A percentile compares a stretch with the other conserved stretches of the same genome.
Conservation (phyloP, 2,329 filamentous ascomycete genomes). For the Davidsoniella eucalypti region DNA sequence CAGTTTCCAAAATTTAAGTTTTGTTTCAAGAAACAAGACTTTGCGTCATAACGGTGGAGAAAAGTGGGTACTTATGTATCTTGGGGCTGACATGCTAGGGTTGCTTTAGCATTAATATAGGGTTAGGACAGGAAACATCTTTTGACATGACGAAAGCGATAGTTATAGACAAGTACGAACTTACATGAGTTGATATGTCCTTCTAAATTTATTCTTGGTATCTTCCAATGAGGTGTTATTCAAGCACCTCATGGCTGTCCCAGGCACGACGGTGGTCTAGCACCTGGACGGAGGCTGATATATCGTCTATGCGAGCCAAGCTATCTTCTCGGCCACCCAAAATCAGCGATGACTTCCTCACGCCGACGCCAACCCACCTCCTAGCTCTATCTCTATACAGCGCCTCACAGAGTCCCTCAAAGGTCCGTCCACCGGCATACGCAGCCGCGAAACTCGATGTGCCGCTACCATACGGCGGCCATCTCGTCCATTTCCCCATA, state of each 20-base stretch:
- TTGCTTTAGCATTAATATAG: too few species aligned
- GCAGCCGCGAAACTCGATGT: conserved; percentile 8
- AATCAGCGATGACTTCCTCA: conserved; percentile 28
- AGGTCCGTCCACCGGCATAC: conserved; percentile 9
- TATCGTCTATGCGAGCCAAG: not conserved
- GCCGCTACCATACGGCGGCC: conserved; percentile 15
- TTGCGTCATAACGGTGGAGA: too few species aligned
- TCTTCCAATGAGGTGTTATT: too few species aligned
- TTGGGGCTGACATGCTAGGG: too few species aligned
- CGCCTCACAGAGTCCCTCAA: conserved; percentile 11
- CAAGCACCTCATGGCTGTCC: conserved; percentile 12
- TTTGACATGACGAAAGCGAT: too few species aligned
- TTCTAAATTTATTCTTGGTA: too few species aligned
- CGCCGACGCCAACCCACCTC: conserved; percentile 46
- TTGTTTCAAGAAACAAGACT: too few species aligned
- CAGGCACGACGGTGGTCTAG: conserved; percentile 24
- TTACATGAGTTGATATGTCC: too few species aligned
- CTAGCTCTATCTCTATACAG: conserved; percentile 42
- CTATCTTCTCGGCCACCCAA: conserved; percentile 16
- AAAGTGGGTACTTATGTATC: too few species aligned
- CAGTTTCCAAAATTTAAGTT: too few species aligned
- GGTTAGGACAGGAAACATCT: too few species aligned
- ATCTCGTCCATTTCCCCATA: conserved; percentile 69
- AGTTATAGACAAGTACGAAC: too few species aligned
- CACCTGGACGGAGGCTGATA: not conserved